Conservation (phyloP, 257 asterid species). For the Capsicum baccatum region DNA sequence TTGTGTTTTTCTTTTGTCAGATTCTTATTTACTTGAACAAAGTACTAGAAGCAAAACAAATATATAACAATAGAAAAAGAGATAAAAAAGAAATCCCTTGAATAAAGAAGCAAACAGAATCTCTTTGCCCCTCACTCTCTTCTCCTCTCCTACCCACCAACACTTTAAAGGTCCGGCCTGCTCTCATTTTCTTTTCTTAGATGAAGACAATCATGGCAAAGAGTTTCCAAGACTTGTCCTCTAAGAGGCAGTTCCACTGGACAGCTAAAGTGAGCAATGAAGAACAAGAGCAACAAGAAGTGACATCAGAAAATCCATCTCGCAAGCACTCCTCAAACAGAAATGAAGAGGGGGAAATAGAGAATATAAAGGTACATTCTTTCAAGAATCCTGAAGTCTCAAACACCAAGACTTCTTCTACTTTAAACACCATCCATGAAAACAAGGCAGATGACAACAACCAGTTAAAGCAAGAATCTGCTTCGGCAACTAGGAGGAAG, state of each 20-base stretch:
- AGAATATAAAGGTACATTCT: slow-evolving; percentile 23
- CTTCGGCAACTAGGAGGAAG: slow-evolving; percentile 44
- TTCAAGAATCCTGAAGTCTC: slow-evolving; percentile 23
- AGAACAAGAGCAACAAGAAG: slow-evolving; percentile 28
- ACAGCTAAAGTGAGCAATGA: slow-evolving; percentile 57
- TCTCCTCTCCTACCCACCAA: slow-evolving; percentile 29
- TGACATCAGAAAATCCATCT: slow-evolving; percentile 11
- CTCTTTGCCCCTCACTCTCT: slow-evolving; percentile 34
- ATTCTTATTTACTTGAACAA: slow-evolving; percentile 24
- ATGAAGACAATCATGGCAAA: slow-evolving; percentile 56
- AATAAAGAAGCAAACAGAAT: slow-evolving; percentile 36
- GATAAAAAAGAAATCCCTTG: neutral
- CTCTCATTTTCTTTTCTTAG: slow-evolving; percentile 40
- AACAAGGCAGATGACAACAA: slow-evolving; percentile 17
- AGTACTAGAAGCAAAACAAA: neutral
- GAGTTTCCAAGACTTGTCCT: slow-evolving; percentile 47
- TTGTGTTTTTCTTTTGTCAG: slow-evolving; percentile 36
- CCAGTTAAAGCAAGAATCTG: slow-evolving; percentile 31
- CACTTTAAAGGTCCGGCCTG: slow-evolving; percentile 37
- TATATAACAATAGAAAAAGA: neutral
- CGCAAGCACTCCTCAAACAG: slow-evolving; percentile 27
- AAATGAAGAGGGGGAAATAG: slow-evolving; percentile 21
- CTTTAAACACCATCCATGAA: slow-evolving; percentile 20
- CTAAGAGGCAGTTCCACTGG: slow-evolving; percentile 63
- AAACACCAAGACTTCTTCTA: neutral